A percentile compares a stretch with the other conserved stretches of the same genome.
phyloP scores from a whole-genome alignment of 2,329 filamentous ascomycete species.

The Mycosphaerelloides madeirae region DNA sequence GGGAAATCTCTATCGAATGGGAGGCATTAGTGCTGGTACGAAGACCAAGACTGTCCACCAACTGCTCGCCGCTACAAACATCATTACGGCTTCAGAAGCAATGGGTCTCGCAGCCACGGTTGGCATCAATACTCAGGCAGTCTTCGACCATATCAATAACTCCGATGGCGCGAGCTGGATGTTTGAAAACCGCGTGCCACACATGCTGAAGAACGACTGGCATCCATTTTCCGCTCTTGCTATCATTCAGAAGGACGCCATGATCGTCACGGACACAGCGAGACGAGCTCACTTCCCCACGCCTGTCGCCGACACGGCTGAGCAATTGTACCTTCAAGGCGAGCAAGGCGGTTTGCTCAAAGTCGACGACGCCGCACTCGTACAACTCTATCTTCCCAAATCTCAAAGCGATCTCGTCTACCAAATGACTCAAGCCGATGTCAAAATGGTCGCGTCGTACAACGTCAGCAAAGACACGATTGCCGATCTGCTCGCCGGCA shows the following conservation, averaged over 20 bases:
- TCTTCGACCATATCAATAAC: constrained; percentile 46
- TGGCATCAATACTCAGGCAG: constrained; percentile 48
- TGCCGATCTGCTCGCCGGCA: constrained; percentile 40
- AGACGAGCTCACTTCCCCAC: constrained; percentile 54
- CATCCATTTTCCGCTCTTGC: constrained; percentile 42
- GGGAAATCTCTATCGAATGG: constrained; percentile 58
- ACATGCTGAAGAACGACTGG: constrained; percentile 50
- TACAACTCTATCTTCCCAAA: constrained; percentile 48
- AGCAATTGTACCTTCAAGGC: constrained; percentile 60
- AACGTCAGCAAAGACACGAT: constrained; percentile 35
- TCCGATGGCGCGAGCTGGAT: constrained; percentile 47
- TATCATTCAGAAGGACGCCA: constrained; percentile 47
- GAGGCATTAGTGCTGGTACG: constrained; percentile 50
- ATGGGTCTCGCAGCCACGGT: constrained; percentile 53
- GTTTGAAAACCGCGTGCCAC: constrained; percentile 53
- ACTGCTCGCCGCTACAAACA: constrained; percentile 55
- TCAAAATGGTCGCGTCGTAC: constrained; percentile 34
- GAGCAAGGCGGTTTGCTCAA: constrained; percentile 54
- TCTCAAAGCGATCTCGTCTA: constrained; percentile 30
- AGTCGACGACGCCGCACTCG: constrained; percentile 53
- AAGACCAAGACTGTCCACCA: constrained; percentile 58
- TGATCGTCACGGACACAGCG: constrained; percentile 64
- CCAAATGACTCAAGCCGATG: constrained; percentile 32
- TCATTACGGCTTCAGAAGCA: constrained; percentile 52
- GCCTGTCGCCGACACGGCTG: constrained; percentile 58